Evolutionary conservation across 495 filamentous ascomycete species (phyloP).

Genomic region (Cairneyella variabilis): DNA sequence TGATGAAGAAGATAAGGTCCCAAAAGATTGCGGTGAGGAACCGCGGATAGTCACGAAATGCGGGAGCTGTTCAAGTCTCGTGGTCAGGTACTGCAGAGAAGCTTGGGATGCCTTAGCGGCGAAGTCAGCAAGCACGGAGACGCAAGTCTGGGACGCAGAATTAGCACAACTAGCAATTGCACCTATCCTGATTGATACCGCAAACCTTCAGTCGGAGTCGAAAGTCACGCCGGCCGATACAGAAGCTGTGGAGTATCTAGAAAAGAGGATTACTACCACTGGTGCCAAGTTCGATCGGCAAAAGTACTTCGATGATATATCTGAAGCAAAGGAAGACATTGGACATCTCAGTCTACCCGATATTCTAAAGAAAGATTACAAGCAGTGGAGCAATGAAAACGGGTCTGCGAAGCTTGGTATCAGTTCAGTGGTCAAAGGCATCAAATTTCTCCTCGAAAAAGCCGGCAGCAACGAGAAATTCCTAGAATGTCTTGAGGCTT

Average conservation of each 20-base stretch:
- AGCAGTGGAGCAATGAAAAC: constrained; percentile 73
- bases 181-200: constrained; percentile 81
- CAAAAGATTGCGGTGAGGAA: constrained; percentile 35
- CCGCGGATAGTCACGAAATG: constrained; percentile 63
- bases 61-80: constrained; percentile 78
- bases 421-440: constrained; percentile 63
- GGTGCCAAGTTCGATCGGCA: constrained; percentile 41
- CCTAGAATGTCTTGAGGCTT: constrained; percentile 43
- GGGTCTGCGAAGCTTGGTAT: constrained; percentile 60
- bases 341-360: constrained; percentile 63
- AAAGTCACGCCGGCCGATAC: constrained; percentile 74
- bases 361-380: constrained; percentile 86
- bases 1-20: constrained; percentile 68
- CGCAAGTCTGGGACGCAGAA: constrained; percentile 48
- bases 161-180: constrained; percentile 74
- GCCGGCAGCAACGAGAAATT: constrained; percentile 45
- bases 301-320: constrained; percentile 60
- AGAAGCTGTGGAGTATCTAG: constrained; percentile 60
- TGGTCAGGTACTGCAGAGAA: constrained; percentile 57
- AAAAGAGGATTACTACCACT: constrained; percentile 35
- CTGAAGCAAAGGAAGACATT: constrained; percentile 68
- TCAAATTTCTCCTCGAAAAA: constrained; percentile 60
- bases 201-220: constrained; percentile 60
- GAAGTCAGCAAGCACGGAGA: constrained; percentile 1
- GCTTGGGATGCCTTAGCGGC: constrained; percentile 48